Conservation (phyloP, 257 asterid species). For the Fraxinus pennsylvanica region DNA sequence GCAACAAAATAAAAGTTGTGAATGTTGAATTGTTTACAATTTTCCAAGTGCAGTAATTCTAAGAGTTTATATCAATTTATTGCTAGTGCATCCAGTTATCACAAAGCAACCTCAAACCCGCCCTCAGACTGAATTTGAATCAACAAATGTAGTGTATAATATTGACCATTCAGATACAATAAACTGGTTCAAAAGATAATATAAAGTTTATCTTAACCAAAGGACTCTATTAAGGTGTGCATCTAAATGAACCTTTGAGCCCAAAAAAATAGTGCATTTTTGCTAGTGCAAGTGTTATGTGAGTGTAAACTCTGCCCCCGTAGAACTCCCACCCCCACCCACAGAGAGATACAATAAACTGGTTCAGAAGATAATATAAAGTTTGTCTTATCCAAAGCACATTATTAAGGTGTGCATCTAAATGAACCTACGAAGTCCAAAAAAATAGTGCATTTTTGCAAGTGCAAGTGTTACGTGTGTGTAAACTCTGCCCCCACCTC, state of each 20-base stretch:
- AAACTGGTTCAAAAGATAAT: background rate
- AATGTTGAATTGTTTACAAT: background rate
- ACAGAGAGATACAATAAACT: background rate
- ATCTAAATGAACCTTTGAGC: background rate
- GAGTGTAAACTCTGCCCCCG: background rate
- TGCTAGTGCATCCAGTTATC: background rate
- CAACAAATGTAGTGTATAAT: background rate
- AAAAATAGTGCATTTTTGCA: background rate
- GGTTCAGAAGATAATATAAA: background rate
- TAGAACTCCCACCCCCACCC: background rate
- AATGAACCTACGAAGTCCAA: background rate
- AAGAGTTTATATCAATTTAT: background rate
- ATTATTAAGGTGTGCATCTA: background rate
- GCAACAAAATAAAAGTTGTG: too few relatives aligned
- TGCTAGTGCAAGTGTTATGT: conserved; percentile 1
- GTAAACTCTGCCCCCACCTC: background rate
- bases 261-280: background rate
- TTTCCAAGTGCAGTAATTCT: background rate
- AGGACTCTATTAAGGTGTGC: conserved; percentile 8
- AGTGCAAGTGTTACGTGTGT: background rate
- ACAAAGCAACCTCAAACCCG: background rate
- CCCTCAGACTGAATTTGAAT: background rate
- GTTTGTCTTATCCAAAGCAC: conserved; percentile 9
- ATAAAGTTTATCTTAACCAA: background rate
- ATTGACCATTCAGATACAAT: background rate